Evolutionary conservation across 169 alveolate genomes (phyloP).

Genomic region (Perkinsus chesapeaki): DNA sequence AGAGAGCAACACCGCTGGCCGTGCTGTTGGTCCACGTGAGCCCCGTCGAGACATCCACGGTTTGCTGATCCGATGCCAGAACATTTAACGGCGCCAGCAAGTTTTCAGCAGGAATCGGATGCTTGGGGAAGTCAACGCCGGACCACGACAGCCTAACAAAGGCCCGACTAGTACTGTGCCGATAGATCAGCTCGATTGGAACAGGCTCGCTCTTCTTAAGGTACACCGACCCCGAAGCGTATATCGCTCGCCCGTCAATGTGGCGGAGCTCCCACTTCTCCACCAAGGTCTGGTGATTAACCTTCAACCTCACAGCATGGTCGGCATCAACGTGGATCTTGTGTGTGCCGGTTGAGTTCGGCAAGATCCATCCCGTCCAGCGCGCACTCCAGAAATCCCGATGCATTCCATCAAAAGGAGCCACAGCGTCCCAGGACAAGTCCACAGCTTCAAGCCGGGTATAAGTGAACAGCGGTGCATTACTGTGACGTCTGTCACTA

Average conservation of each 20-base stretch:
- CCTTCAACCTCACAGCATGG: conserved; percentile 1
- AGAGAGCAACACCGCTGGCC: neutral
- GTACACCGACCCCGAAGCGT: neutral
- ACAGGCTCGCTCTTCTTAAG: conserved; percentile 15
- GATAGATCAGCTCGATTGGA: conserved; percentile 14
- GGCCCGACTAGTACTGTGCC: neutral
- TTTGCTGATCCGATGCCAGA: neutral
- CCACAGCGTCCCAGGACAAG: conserved; percentile 7
- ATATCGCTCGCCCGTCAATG: conserved; percentile 8
- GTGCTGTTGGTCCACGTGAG: neutral
- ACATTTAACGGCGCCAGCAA: conserved; percentile 4
- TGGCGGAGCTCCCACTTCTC: neutral
- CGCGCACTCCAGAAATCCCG: conserved; percentile 6
- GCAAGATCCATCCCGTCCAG: conserved; percentile 11
- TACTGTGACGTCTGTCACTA: neutral
- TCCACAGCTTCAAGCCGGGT: conserved; percentile 5
- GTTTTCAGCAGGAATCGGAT: conserved; percentile 9
- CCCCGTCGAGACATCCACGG: neutral
- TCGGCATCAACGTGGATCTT: conserved; percentile 11
- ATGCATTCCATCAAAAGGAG: neutral
- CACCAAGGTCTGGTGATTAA: neutral
- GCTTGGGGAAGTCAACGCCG: conserved; percentile 7
- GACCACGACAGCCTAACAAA: conserved; percentile 12
- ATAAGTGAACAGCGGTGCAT: neutral
- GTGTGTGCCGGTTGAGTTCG: conserved; percentile 14